Conservation (phyloP, 257 asterid species). For the Penstemon newberryi region DNA sequence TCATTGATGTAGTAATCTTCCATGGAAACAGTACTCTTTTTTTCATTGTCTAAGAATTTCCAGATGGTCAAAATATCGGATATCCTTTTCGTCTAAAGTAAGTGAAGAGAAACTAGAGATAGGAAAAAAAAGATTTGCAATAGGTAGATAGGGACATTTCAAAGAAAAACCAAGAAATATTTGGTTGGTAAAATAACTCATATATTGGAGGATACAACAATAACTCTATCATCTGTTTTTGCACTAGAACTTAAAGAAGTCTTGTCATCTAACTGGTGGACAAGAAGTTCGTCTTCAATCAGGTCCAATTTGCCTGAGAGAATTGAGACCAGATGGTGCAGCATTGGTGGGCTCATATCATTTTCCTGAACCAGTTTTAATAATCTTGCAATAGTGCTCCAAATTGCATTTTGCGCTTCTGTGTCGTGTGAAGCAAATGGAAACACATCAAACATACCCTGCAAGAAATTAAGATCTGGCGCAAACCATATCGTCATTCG, state of each 20-base stretch:
- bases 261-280: conserved; percentile 40
- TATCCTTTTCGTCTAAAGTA: conserved; percentile 54
- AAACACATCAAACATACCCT: conserved; percentile 68
- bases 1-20: conserved; percentile 45
- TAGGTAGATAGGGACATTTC: conserved; percentile 1
- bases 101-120: conserved; percentile 45
- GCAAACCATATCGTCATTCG: conserved; percentile 29
- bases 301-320: conserved; percentile 56
- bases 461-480: conserved; percentile 63
- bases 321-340: conserved; percentile 53
- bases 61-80: conserved; percentile 52
- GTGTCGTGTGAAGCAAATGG: conserved; percentile 65
- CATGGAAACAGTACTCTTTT: conserved; percentile 27
- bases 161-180: neutral
- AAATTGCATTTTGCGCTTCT: conserved; percentile 75
- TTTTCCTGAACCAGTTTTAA: conserved; percentile 41
- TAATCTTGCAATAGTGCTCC: conserved; percentile 73
- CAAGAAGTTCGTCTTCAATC: conserved; percentile 66
- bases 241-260: conserved; percentile 28
- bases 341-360: conserved; percentile 44
- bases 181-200: neutral
- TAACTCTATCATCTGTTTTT: conserved; percentile 37
- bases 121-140: conserved; percentile 1
- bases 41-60: conserved; percentile 48
- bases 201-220: conserved; percentile 64